Percentiles rank a stretch among this genome's conserved stretches.
phyloP scores from a whole-genome alignment of 495 filamentous ascomycete species.

The Tuber brumale region DNA sequence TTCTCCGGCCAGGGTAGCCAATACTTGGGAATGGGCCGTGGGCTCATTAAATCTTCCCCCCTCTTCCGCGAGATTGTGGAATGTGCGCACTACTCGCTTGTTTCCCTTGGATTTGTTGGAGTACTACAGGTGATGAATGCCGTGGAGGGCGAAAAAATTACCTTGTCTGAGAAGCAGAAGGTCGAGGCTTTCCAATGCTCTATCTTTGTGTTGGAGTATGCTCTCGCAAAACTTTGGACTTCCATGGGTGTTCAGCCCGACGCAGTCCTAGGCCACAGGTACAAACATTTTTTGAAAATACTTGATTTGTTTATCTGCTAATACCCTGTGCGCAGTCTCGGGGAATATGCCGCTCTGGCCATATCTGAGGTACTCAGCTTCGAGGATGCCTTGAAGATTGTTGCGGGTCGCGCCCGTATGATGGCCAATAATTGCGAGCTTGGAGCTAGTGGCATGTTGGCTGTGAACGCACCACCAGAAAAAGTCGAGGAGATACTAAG shows the following conservation, averaged over 20 bases:
- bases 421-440: slow-evolving; percentile 63
- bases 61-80: slow-evolving; percentile 66
- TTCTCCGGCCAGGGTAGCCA: slow-evolving; percentile 69
- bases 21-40: slow-evolving; percentile 62
- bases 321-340: slow-evolving; percentile 43
- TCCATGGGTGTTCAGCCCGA: slow-evolving; percentile 70
- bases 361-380: slow-evolving; percentile 72
- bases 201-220: slow-evolving; percentile 75
- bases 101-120: slow-evolving; percentile 63
- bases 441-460: slow-evolving; percentile 66
- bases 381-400: slow-evolving; percentile 72
- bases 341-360: slow-evolving; percentile 82
- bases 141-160: slow-evolving; percentile 51
- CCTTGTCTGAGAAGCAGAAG: slow-evolving; percentile 56
- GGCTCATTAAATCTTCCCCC: slow-evolving; percentile 56
- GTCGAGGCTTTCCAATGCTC: slow-evolving; percentile 63
- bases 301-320: slow-evolving; percentile 18
- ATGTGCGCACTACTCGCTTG: slow-evolving; percentile 61
- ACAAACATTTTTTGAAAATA: slow-evolving; percentile 9
- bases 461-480: slow-evolving; percentile 46
- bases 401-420: slow-evolving; percentile 70
- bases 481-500: slow-evolving; percentile 37
- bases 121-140: slow-evolving; percentile 63
- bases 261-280: slow-evolving; percentile 77
- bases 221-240: slow-evolving; percentile 69